phyloP scores from a whole-genome alignment of 148 eudicot species.

The Polygonum maritimum region DNA sequence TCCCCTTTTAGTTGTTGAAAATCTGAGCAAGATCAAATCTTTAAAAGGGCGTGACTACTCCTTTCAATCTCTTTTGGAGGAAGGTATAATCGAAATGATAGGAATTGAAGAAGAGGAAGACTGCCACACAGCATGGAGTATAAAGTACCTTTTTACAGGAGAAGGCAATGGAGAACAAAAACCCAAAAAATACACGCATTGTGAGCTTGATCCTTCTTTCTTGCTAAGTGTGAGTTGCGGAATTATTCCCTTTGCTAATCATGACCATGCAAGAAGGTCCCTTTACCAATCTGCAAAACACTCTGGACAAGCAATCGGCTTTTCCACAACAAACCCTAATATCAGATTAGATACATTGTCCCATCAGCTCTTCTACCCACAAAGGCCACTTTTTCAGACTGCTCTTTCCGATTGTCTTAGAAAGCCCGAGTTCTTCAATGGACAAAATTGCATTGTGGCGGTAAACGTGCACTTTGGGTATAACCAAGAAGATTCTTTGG shows the following conservation, averaged over 20 bases:
- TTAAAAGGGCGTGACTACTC: conserved; percentile 51
- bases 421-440: conserved; percentile 71
- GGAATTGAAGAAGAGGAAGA: conserved; percentile 96
- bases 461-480: conserved; percentile 92
- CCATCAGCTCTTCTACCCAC: conserved; percentile 84
- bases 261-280: conserved; percentile 88
- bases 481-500: conserved; percentile 93
- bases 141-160: conserved; percentile 48
- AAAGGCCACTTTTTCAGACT: conserved; percentile 73
- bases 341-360: conserved; percentile 71
- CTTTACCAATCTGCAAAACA: conserved; percentile 91
- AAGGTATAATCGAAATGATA: conserved; percentile 71
- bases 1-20: conserved; percentile 78
- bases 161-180: conserved; percentile 23
- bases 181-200: conserved; percentile 59
- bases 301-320: conserved; percentile 91
- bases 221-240: conserved; percentile 81
- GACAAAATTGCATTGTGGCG: conserved; percentile 95
- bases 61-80: conserved; percentile 63
- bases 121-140: conserved; percentile 84
- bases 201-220: conserved; percentile 89
- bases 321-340: conserved; percentile 64
- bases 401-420: conserved; percentile 73
- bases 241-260: conserved; percentile 82
- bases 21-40: conserved; percentile 45